Conservation (phyloP, 768 basidiomycete genomes). For the Boletus vinaceobasis region DNA sequence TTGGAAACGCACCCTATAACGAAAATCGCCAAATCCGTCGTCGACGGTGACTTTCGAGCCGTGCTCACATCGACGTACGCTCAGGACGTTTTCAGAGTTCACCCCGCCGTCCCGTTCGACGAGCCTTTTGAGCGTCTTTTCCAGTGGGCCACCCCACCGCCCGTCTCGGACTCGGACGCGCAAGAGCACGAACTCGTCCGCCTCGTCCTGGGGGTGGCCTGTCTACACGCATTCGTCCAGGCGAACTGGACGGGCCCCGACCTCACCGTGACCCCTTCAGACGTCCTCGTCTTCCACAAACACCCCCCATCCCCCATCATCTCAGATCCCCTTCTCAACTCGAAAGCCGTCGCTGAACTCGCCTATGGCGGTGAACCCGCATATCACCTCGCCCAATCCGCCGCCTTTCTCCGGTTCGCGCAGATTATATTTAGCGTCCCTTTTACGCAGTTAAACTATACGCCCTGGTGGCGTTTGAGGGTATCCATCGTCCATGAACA, state of each 20-base stretch:
- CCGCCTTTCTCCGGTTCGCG: conserved; percentile 73
- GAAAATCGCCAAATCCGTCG: conserved; percentile 51
- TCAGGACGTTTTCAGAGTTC: conserved; percentile 37
- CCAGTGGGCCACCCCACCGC: conserved; percentile 26
- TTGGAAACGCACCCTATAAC: conserved; percentile 22
- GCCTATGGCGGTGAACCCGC: conserved; percentile 90
- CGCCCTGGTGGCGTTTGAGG: conserved; percentile 85
- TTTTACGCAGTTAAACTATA: conserved; percentile 47
- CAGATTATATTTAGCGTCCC: conserved; percentile 61
- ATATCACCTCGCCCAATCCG: conserved; percentile 77
- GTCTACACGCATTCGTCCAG: conserved; percentile 88
- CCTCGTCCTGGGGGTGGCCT: conserved; percentile 70
- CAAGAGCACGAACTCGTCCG: conserved; percentile 51
- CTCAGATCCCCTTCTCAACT: conserved; percentile 54
- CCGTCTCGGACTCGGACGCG: conserved; percentile 32
- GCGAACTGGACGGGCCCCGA: conserved; percentile 96
- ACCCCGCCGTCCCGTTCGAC: conserved; percentile 32
- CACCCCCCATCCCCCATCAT: conserved; percentile 14
- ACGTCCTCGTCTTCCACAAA: conserved; percentile 37
- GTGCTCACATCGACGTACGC: conserved; percentile 48
- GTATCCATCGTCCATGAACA: conserved; percentile 68
- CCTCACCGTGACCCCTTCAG: conserved; percentile 52
- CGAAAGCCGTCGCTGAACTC: conserved; percentile 68
- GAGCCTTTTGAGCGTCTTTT: conserved; percentile 39
- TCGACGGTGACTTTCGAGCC: conserved; percentile 57